Evolutionary conservation across 2,329 filamentous ascomycete genomes (phyloP), one percentile per base, ranked within the genome.

Genomic region (Colletotrichum brevisporum): DNA sequence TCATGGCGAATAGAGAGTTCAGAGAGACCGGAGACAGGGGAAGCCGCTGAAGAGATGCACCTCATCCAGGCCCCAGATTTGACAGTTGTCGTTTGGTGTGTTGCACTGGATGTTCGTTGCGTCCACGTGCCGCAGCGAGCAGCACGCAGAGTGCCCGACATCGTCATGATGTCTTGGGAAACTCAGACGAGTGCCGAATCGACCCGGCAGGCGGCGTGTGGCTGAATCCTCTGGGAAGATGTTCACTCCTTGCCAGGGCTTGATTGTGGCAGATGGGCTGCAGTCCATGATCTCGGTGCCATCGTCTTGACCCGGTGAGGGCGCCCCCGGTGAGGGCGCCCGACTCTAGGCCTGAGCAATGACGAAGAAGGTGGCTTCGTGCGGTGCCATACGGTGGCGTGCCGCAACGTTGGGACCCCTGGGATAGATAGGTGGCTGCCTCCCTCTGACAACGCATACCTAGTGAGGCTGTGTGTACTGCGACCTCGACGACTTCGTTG

Each of bases 251-350:
- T 31, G 13, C 16, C 18, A 27, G 41, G 36, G 50, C 50, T 61
- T 48, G 54, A 54, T 68, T 13, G 57, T 52, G 45, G 21, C 51
- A 61, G 45, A 43, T 70, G 57, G 63, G 67, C 67, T 70, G 63
- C 57, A 67, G 67, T 27, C 43, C 45, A 10, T 62, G 24, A 68
- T 68, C 63, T 52, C 39, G n/a, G n/a, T n/a, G n/a, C n/a, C n/a
- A n/a, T n/a, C n/a, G n/a, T n/a, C n/a, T n/a, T n/a, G n/a, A n/a
- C n/a, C n/a, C 18, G 47, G n/a, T 41, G 18, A 27, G 63, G 24
- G 15, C 18, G 27, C 12, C 41, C 45, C n/a, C 18, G 47, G n/a
- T 41, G 18, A 27, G 63, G 24, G 15, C 18, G 27, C 12, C 41
- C 45, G 39, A 51, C 18, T 52, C 48, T 21, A 18, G 31, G 41